Percentiles rank a stretch among this genome's conserved stretches.
Evolutionary conservation across 352 stramenopile species (phyloP).

Genomic region (Pythium dissimile): DNA sequence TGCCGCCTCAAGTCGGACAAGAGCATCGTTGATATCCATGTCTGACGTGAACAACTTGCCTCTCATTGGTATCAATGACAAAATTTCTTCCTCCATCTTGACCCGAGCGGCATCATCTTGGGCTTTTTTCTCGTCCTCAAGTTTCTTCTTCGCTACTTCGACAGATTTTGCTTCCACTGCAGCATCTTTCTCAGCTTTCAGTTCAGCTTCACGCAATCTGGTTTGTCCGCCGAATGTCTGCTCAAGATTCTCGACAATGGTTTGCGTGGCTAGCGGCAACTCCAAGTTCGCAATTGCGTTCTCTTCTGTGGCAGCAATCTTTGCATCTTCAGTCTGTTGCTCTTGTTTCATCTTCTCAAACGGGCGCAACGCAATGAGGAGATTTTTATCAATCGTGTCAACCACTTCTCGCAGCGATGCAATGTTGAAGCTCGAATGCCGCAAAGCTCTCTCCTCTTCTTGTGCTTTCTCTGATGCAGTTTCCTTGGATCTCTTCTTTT

Average conservation of each 20-base stretch:
- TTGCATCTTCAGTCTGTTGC: conserved; percentile 25
- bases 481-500: conserved; percentile 10
- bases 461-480: conserved; percentile 6
- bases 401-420: conserved; percentile 8
- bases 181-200: conserved; percentile 19
- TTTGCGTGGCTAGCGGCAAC: conserved; percentile 12
- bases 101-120: conserved; percentile 27
- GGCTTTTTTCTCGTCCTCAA: conserved; percentile 34
- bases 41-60: conserved; percentile 41
- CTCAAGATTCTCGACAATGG: conserved; percentile 11
- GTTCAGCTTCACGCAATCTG: conserved; percentile 11
- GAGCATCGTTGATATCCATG: conserved; percentile 39
- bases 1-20: conserved; percentile 35
- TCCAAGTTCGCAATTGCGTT: background rate
- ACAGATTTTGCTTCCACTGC: conserved; percentile 25
- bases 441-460: conserved; percentile 6
- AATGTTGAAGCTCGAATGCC: conserved; percentile 4
- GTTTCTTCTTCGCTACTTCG: conserved; percentile 42
- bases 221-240: conserved; percentile 11
- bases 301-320: conserved; percentile 5
- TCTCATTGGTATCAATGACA: conserved; percentile 40
- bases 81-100: conserved; percentile 37
- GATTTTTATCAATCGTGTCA: conserved; percentile 34
- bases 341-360: conserved; percentile 39
- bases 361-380: conserved; percentile 46